These are phyloP conservation scores for Phyllosticta citribraziliensis DNA, from an alignment of 2,329 filamentous ascomycete species.

Conservation along the genomic window DNA sequence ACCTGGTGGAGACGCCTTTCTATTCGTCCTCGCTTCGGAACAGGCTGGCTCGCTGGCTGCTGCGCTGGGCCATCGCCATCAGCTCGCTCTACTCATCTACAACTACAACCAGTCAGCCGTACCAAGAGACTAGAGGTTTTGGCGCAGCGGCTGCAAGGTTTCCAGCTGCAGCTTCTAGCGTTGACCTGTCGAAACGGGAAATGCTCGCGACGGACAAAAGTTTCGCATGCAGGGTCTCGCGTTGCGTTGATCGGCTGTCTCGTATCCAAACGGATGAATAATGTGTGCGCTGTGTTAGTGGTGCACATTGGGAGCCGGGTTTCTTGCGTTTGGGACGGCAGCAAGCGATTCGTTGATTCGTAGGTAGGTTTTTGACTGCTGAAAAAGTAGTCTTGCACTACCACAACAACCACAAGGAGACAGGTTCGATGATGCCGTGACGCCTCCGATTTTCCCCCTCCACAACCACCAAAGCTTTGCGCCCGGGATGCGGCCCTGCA, in stretches of 20 bases:
- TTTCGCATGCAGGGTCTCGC: not conserved
- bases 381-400: conserved; percentile 1
- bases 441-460: not conserved
- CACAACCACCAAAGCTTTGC: not conserved
- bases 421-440: not conserved
- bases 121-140: not conserved
- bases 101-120: not conserved
- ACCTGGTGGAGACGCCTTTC: too few species aligned
- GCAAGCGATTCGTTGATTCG: conserved; percentile 8
- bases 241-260: not conserved
- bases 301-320: too few species aligned
- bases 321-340: not conserved
- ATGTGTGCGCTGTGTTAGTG: not conserved
- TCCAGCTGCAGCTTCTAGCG: not conserved
- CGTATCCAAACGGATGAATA: not conserved
- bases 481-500: not conserved
- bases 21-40: too few species aligned
- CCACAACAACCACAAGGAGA: not conserved
- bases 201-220: not conserved
- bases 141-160: not conserved
- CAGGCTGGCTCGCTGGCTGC: too few species aligned
- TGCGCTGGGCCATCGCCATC: too few species aligned
- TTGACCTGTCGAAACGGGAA: not conserved
- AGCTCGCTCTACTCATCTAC: not conserved
- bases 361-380: conserved; percentile 1